Evolutionary conservation across 257 asterid species (phyloP).

Genomic region (Solanum lycopersicoides): DNA sequence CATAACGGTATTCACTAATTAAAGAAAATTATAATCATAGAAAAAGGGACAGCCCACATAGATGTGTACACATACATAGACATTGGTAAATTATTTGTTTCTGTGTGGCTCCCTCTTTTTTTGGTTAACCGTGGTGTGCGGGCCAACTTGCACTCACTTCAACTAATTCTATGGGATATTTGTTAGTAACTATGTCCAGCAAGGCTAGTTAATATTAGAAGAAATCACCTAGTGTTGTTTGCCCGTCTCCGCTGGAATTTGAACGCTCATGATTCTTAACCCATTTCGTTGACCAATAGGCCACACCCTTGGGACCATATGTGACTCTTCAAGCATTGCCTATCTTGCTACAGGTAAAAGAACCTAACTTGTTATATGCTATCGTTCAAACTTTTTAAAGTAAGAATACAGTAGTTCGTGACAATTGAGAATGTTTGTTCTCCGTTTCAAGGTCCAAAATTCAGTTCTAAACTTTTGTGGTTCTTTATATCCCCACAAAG

Average conservation of each 20-base stretch:
- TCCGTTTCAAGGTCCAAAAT: background rate
- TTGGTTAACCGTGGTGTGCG: background rate
- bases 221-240: background rate
- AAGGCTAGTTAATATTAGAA: background rate
- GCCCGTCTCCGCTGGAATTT: background rate
- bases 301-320: background rate
- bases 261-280: background rate
- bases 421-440: background rate
- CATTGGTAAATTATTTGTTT: background rate
- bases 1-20: background rate
- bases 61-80: background rate
- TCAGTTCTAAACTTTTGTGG: background rate
- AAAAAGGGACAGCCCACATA: background rate
- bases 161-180: background rate
- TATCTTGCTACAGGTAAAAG: background rate
- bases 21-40: background rate
- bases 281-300: background rate
- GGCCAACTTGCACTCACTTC: background rate
- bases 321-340: background rate
- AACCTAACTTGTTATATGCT: background rate
- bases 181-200: background rate
- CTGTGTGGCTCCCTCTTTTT: background rate
- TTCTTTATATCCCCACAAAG: background rate
- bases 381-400: background rate
- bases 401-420: background rate